These are phyloP conservation scores for Rhodotorula toruloides DNA, from an alignment of 768 basidiomycete genomes.

Conservation along the genomic window DNA sequence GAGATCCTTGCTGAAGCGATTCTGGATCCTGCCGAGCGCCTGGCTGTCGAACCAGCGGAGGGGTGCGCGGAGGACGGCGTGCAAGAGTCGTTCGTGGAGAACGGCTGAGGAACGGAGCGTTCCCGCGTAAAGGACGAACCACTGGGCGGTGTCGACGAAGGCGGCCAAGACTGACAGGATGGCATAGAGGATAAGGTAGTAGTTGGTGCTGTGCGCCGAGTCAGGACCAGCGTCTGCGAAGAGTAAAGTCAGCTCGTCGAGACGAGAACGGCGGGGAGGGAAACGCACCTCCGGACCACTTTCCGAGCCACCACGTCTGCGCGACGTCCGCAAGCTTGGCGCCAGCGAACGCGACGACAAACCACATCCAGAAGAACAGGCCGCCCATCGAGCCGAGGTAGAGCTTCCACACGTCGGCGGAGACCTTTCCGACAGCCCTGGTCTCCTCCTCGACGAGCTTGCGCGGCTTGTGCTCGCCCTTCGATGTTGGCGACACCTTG, in stretches of 20 bases:
- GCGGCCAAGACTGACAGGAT: slow-evolving; percentile 32
- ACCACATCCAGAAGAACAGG: slow-evolving; percentile 36
- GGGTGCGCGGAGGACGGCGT: slow-evolving; percentile 38
- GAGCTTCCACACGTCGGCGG: slow-evolving; percentile 31
- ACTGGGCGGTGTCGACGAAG: slow-evolving; percentile 34
- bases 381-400: slow-evolving; percentile 39
- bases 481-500: background rate
- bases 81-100: slow-evolving; percentile 37
- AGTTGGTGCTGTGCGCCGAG: slow-evolving; percentile 16
- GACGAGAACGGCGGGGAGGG: background rate
- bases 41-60: slow-evolving; percentile 43
- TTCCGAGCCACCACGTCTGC: slow-evolving; percentile 38
- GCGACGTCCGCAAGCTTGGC: slow-evolving; percentile 36
- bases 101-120: slow-evolving; percentile 29
- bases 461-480: slow-evolving; percentile 8
- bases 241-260: background rate
- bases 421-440: slow-evolving; percentile 34
- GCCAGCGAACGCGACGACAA: slow-evolving; percentile 34
- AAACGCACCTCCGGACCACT: slow-evolving; percentile 33
- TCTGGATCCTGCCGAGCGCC: slow-evolving; percentile 34
- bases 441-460: slow-evolving; percentile 41
- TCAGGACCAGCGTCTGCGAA: slow-evolving; percentile 11
- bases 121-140: slow-evolving; percentile 41
- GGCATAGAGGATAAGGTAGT: slow-evolving; percentile 40
- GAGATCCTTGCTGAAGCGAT: slow-evolving; percentile 25